These are phyloP conservation scores for Symbiodinium pilosum DNA, from an alignment of 73 alveolate genomes.

Conservation along the genomic window DNA sequence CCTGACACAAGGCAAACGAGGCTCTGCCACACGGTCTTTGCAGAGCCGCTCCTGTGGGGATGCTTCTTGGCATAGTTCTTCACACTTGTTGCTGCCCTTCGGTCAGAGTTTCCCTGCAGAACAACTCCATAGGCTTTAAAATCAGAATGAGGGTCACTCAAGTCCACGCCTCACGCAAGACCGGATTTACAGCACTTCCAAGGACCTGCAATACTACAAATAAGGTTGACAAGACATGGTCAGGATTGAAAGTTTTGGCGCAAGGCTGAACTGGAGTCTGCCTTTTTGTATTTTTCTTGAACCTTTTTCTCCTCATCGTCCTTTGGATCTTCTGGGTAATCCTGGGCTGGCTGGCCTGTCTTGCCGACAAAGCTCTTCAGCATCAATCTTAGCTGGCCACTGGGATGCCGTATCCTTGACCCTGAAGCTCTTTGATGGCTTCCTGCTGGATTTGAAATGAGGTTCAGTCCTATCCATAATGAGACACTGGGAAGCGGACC, in stretches of 20 bases:
- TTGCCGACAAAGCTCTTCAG: neutral
- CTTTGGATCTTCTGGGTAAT: conserved; percentile 34
- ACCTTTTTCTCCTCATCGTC: neutral
- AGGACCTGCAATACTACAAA: neutral
- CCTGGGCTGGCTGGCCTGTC: neutral
- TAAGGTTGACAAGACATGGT: too few relatives aligned
- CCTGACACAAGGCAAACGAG: neutral
- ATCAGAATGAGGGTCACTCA: too few relatives aligned
- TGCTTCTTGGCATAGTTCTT: conserved; percentile 49
- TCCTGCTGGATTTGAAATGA: neutral
- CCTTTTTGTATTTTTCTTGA: neutral
- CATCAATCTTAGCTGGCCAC: neutral
- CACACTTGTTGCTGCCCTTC: conserved; percentile 14
- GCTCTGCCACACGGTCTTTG: too few relatives aligned
- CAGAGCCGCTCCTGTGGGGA: conserved; percentile 23
- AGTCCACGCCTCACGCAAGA: neutral
- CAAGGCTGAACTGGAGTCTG: neutral
- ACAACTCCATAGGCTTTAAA: too few relatives aligned
- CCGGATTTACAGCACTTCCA: conserved; percentile 36
- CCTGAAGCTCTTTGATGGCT: conserved; percentile 34
- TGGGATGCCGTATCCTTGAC: conserved; percentile 15
- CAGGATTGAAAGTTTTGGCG: too few relatives aligned
- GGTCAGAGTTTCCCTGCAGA: conserved; percentile 24
- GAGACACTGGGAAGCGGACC: neutral
- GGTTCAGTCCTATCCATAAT: too few relatives aligned